Evolutionary conservation across 768 basidiomycete genomes (phyloP), one percentile per base, ranked within the genome.

Genomic region (Lactifluus piperatus): DNA sequence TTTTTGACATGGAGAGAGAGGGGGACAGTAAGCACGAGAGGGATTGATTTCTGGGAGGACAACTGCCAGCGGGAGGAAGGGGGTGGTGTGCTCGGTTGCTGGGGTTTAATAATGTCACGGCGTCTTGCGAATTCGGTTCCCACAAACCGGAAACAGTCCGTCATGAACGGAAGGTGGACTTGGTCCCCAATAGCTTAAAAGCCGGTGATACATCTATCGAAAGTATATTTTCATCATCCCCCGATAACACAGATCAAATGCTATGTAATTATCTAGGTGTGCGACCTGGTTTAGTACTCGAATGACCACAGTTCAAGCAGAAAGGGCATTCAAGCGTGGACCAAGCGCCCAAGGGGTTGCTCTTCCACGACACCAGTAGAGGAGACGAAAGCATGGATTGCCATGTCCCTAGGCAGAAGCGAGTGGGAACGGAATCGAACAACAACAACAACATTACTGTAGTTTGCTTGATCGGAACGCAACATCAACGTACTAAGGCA

Each of bases 321-420:
- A 75, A 78, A 76, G 75, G 78, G 69, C 80, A 80, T 75, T 81
- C 84, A 82, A 88, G 86, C 77, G 86, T 88, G 86, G 86, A 88
- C 81, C 80, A 77, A 72, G 81, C 73, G 71, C 56, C 54, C 41
- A n/a, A n/a, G 34, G 4, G 30, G 20, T 56, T 79, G 50, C 36
- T 88, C 79, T 88, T 76, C 86, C 86, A 88, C 84, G 60, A 70
- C 75, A 75, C 85, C 76, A 82, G 85, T 86, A 79, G 34, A 71
- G 82, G 85, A 72, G 79, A 86, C 86, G 84, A 88, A 79, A 81
- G 86, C 85, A 85, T 65, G 60, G 69, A 67, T 64, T 68, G 82
- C 86, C 77, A 72, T 88, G 86, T 86, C 75, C 80, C 86, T 80
- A 85, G 86, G 85, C 85, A 79, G 74, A 70, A 74, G 83, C 75